Percentiles rank a stretch among this genome's conserved stretches.
These are phyloP conservation scores for Neopestalotiopsis sp. DNA, from an alignment of 2,329 filamentous ascomycete species.

Conservation along the genomic window DNA sequence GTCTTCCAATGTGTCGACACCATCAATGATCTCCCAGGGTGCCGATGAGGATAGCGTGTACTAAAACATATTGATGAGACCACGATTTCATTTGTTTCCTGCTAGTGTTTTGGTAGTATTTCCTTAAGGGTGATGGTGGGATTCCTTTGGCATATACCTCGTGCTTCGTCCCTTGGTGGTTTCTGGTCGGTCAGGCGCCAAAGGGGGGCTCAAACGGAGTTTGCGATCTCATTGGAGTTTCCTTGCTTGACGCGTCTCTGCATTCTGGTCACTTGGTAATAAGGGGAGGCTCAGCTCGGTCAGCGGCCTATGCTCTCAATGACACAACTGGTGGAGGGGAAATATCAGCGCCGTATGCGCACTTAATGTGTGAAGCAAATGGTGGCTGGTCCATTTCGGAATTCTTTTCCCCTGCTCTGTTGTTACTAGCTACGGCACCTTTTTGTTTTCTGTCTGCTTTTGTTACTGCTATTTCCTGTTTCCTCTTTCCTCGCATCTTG, in stretches of 20 bases:
- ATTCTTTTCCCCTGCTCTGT: conserved; percentile 49
- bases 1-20: conserved; percentile 72
- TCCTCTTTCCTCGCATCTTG: conserved; percentile 30
- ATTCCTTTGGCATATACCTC: conserved; percentile 55
- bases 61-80: conserved; percentile 57
- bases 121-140: conserved; percentile 34
- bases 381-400: conserved; percentile 44
- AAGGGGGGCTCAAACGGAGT: conserved; percentile 34
- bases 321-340: conserved; percentile 33
- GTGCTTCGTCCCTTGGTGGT: conserved; percentile 32
- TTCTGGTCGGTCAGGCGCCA: conserved; percentile 36
- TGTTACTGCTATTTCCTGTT: conserved; percentile 32
- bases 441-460: conserved; percentile 45
- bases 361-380: conserved; percentile 44
- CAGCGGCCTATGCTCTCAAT: conserved; percentile 36
- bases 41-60: conserved; percentile 76
- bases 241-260: conserved; percentile 40
- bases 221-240: conserved; percentile 34
- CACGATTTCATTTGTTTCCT: conserved; percentile 54
- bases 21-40: conserved; percentile 75
- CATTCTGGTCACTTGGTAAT: conserved; percentile 41
- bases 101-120: conserved; percentile 23
- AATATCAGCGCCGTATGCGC: conserved; percentile 36
- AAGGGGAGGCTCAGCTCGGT: conserved; percentile 31
- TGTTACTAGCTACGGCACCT: conserved; percentile 52